phyloP scores from a whole-genome alignment of 2,329 filamentous ascomycete genomes.

The Sporothrix pseudoabietina region DNA sequence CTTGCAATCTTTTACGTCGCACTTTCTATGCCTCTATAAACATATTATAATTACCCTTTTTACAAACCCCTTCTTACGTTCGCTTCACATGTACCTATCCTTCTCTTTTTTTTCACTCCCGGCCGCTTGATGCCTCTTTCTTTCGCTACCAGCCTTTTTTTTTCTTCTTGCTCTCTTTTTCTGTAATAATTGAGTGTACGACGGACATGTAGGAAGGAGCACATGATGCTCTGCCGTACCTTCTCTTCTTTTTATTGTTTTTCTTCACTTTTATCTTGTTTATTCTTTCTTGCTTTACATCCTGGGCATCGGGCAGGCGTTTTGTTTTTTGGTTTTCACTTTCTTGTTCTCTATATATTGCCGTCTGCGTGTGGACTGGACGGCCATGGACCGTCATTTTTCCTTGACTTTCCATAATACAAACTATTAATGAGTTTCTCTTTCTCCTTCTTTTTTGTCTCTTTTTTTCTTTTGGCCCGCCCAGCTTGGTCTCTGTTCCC shows the following conservation, averaged over 20 bases:
- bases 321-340: slow-evolving; percentile 6
- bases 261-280: background rate
- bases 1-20: background rate
- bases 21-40: background rate
- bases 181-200: slow-evolving; percentile 1
- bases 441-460: background rate
- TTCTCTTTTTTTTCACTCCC: background rate
- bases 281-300: background rate
- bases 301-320: slow-evolving; percentile 23
- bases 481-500: background rate
- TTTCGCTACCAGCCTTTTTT: background rate
- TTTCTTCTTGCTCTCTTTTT: background rate
- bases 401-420: background rate
- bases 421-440: background rate
- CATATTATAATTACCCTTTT: background rate
- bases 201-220: background rate
- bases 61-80: background rate
- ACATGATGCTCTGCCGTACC: background rate
- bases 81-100: slow-evolving; percentile 14
- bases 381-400: slow-evolving; percentile 7
- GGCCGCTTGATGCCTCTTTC: background rate
- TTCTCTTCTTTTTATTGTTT: background rate
- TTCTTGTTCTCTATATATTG: background rate
- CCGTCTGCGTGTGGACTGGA: slow-evolving; percentile 8
- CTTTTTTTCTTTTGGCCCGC: background rate